Evolutionary conservation across 768 basidiomycete species (phyloP).

Genomic region (Lentinus tigrinus): DNA sequence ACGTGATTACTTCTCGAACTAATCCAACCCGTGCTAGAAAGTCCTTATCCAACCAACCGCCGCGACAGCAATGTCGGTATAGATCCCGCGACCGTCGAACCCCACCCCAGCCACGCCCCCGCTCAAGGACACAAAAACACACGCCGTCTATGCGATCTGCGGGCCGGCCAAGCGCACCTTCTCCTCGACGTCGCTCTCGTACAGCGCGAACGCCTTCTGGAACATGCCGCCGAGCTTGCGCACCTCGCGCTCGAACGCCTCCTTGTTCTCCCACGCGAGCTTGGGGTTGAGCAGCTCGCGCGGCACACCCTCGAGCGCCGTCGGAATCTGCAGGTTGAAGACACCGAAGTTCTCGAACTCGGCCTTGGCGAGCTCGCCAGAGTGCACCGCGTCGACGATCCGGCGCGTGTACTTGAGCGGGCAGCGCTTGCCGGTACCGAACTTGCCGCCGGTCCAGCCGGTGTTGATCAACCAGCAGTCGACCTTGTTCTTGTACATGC

Average conservation of each 20-base stretch:
- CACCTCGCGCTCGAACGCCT: conserved; percentile 86
- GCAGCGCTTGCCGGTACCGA: conserved; percentile 91
- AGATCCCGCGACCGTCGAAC: too few species aligned
- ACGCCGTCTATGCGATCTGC: conserved; percentile 19
- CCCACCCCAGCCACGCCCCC: too few species aligned
- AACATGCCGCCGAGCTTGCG: conserved; percentile 92
- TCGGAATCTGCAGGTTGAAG: conserved; percentile 88
- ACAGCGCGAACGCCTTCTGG: conserved; percentile 88
- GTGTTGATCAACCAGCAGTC: conserved; percentile 99
- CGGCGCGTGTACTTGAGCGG: conserved; percentile 93
- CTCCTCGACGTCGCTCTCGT: conserved; percentile 80
- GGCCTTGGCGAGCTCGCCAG: conserved; percentile 83
- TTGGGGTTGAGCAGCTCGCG: conserved; percentile 87
- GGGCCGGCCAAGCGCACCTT: conserved; percentile 87
- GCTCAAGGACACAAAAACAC: not conserved
- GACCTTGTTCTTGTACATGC: conserved; percentile 87
- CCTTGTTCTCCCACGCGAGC: conserved; percentile 85
- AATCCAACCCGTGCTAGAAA: too few species aligned
- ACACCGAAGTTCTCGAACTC: conserved; percentile 82
- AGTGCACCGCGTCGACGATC: conserved; percentile 97
- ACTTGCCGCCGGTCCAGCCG: conserved; percentile 94
- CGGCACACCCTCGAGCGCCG: conserved; percentile 79
- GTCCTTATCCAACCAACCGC: too few species aligned
- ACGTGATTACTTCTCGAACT: too few species aligned
- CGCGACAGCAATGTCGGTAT: too few species aligned